Evolutionary conservation across 208 protist genomes (phyloP), one percentile per base, ranked within the genome.

Genomic region (Trypanosomatidae sp.): DNA sequence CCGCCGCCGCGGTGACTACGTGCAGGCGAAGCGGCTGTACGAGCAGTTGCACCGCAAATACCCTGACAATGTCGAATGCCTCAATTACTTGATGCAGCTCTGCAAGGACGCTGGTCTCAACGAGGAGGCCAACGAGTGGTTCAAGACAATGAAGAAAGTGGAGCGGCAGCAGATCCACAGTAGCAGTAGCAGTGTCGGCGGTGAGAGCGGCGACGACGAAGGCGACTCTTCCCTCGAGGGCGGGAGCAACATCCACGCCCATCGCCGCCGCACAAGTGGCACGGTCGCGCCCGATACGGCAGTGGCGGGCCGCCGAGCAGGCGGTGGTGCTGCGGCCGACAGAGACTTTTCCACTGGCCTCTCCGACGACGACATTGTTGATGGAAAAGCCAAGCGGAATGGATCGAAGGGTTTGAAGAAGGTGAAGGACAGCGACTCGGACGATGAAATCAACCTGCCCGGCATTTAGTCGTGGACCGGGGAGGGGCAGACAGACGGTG

Each of bases 41-140:
- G 90, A 98, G 78, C 72, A 87, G 66, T 93, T 98, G 49, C 91
- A 99, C 79, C 77, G 77, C 55, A 90, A 95, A 73, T 88, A 98
- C 79, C 97, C 97, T 1, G 92, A 98, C 65, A 99, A 99, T 82
- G 77, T 98, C 66, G 97, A 99, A 82, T 98, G 97, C 82, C 84
- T 98, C 62, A 87, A 88, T 58, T 98, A 98, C 80, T 85, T 99
- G n/a, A 88, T 98, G 50, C 92, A 98, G 73, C 83, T 99, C 41
- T 98, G 96, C 84, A 98, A 95, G 76, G 95, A 98, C 59, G 79
- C 80, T 25, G 90, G 91, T 30, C 82, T 97, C 33, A 79, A 81
- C 44, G 95, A 98, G 44, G 93, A 98, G 83, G 93, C 93, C 17
- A 94, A 95, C 74, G 91, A 95, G 77, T 98, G 93, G 88, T 91